A percentile compares a stretch with the other conserved stretches of the same genome.
These are phyloP conservation scores for Hygrocybe coccinea DNA, from an alignment of 768 basidiomycete genomes.

Conservation along the genomic window DNA sequence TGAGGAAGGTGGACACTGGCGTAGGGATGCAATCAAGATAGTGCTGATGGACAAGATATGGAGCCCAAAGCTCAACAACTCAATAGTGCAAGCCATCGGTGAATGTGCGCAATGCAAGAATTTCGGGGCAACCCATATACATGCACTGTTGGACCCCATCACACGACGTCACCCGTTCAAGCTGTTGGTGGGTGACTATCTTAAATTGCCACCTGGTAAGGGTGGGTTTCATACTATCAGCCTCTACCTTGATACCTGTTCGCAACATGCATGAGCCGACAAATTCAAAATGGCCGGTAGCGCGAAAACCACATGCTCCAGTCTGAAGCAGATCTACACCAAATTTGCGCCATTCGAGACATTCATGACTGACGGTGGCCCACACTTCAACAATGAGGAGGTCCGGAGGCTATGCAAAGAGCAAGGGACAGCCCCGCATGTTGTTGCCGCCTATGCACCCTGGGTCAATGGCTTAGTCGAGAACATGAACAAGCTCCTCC, in stretches of 20 bases:
- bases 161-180: no score
- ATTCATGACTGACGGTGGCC: slow-evolving; percentile 37
- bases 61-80: neutral
- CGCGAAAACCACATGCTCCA: slow-evolving; percentile 19
- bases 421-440: neutral
- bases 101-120: neutral
- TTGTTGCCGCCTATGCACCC: slow-evolving; percentile 31
- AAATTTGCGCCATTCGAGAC: slow-evolving; percentile 23
- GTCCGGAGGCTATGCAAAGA: slow-evolving; percentile 24
- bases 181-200: neutral
- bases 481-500: slow-evolving; percentile 29
- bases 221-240: neutral
- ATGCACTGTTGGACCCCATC: neutral
- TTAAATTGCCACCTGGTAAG: neutral
- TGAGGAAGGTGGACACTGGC: neutral
- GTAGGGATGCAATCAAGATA: neutral
- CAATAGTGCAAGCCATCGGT: neutral
- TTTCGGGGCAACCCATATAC: neutral
- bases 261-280: neutral
- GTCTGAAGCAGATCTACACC: slow-evolving; percentile 19
- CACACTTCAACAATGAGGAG: slow-evolving; percentile 34
- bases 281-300: slow-evolving; percentile 21
- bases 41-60: neutral
- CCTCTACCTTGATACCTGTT: neutral
- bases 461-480: slow-evolving; percentile 39